phyloP scores from a whole-genome alignment of 495 filamentous ascomycete genomes.

The Aspergillus ellipticus region DNA sequence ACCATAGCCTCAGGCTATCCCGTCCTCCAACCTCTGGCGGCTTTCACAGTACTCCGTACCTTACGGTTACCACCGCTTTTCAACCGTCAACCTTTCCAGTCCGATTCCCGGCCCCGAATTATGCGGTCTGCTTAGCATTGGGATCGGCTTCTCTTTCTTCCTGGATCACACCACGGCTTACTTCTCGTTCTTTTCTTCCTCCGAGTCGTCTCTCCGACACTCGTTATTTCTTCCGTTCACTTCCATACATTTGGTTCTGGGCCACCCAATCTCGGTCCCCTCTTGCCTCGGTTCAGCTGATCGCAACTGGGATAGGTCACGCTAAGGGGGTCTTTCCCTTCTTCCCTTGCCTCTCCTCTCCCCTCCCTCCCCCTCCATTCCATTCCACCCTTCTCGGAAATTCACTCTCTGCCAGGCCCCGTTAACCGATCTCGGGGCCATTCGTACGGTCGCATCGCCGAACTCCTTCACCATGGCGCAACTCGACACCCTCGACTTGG shows the following conservation, averaged over 20 bases:
- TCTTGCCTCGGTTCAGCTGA: background rate
- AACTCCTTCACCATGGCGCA: conserved; percentile 67
- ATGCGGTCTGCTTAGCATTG: conserved; percentile 14
- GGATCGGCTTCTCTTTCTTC: conserved; percentile 11
- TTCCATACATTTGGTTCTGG: conserved; percentile 1
- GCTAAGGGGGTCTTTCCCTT: background rate
- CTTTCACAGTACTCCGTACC: no score
- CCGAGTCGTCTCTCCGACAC: conserved; percentile 13
- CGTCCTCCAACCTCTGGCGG: background rate
- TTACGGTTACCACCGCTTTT: no score
- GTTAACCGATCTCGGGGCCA: background rate
- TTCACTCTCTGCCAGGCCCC: background rate
- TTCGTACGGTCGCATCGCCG: background rate
- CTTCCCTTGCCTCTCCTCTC: conserved; percentile 5
- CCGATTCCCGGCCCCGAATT: conserved; percentile 14
- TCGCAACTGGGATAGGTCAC: background rate
- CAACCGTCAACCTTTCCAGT: conserved; percentile 2
- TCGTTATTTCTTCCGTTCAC: conserved; percentile 12
- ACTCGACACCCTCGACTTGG: conserved; percentile 89
- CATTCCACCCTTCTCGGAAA: conserved; percentile 8
- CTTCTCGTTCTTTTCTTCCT: conserved; percentile 18
- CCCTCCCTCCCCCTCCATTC: conserved; percentile 8
- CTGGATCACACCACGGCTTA: conserved; percentile 27
- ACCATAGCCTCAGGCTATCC: conserved; percentile 10
- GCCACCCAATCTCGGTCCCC: background rate